Percentiles rank a stretch among this genome's conserved stretches.
Evolutionary conservation across 805 yeast species (phyloP).

Genomic region (Brettanomyces nanus): DNA sequence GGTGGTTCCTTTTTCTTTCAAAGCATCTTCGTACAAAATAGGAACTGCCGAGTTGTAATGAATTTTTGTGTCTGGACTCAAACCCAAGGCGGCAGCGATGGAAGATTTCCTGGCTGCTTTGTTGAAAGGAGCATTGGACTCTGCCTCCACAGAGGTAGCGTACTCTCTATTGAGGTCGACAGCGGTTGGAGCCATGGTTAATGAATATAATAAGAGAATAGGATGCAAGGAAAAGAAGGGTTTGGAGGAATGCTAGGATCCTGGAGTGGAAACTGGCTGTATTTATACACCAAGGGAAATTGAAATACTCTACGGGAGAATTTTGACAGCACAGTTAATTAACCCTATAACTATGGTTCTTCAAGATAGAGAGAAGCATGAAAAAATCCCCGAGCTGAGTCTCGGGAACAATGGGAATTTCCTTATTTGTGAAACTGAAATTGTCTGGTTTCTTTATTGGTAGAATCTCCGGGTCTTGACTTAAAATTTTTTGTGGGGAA

Average conservation of each 20-base stretch:
- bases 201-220: too few relatives aligned
- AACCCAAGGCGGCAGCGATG: constrained; percentile 31
- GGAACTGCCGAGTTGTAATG: constrained; percentile 94
- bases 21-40: constrained; percentile 88
- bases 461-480: too few relatives aligned
- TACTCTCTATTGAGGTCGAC: constrained; percentile 27
- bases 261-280: too few relatives aligned
- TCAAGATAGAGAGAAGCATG: too few relatives aligned
- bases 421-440: too few relatives aligned
- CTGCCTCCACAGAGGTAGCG: constrained; percentile 17
- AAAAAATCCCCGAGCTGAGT: too few relatives aligned
- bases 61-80: constrained; percentile 55
- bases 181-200: constrained; percentile 35
- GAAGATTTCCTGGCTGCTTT: constrained; percentile 22
- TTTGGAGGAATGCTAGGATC: too few relatives aligned
- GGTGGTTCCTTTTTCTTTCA: constrained; percentile 83
- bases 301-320: not conserved
- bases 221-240: not conserved
- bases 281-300: not conserved
- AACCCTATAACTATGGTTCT: too few relatives aligned
- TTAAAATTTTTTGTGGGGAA: too few relatives aligned
- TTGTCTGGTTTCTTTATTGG: too few relatives aligned
- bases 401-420: too few relatives aligned
- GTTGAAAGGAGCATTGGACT: constrained; percentile 16
- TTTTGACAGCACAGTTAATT: too few relatives aligned